Evolutionary conservation across 208 protist genomes (phyloP).

Genomic region (Leishmania tropica): DNA sequence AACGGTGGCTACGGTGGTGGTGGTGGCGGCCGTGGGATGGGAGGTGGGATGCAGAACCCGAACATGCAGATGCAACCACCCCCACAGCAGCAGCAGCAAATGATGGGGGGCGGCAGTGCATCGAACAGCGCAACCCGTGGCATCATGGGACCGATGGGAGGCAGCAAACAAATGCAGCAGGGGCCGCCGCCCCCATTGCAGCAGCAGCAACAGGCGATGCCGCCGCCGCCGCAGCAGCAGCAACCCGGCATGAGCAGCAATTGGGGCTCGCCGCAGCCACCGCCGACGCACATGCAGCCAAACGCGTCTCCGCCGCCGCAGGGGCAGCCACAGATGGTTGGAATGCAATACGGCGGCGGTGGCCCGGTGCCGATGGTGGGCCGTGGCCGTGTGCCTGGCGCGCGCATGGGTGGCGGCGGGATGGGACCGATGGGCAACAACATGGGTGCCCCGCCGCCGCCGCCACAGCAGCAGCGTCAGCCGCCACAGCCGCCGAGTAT

Average conservation of each 20-base stretch:
- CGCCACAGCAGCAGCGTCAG: conserved; percentile 23
- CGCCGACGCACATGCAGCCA: conserved; percentile 28
- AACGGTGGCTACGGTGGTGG: conserved; percentile 31
- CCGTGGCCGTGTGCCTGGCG: conserved; percentile 15
- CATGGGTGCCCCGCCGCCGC: conserved; percentile 27
- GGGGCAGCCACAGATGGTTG: conserved; percentile 24
- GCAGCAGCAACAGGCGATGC: conserved; percentile 9
- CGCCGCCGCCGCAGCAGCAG: conserved; percentile 7
- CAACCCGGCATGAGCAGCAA: conserved; percentile 21
- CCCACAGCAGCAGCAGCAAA: conserved; percentile 12
- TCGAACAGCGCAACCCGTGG: conserved; percentile 22
- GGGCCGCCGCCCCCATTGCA: conserved; percentile 5
- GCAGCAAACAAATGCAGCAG: conserved; percentile 26
- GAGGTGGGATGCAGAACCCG: conserved; percentile 30
- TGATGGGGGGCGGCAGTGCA: conserved; percentile 23
- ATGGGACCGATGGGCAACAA: conserved; percentile 25
- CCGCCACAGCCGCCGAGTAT: conserved; percentile 13
- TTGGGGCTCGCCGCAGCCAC: conserved; percentile 28
- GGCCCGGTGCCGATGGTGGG: conserved; percentile 27
- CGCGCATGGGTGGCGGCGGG: conserved; percentile 12
- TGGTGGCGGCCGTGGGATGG: conserved; percentile 15
- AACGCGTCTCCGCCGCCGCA: conserved; percentile 29
- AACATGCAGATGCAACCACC: conserved; percentile 16
- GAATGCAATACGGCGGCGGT: conserved; percentile 25
- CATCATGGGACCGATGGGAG: conserved; percentile 34